A percentile compares a stretch with the other conserved stretches of the same genome.
Evolutionary conservation across 2,329 filamentous ascomycete genomes (phyloP).

Genomic region (Proliferodiscus dingleyae): DNA sequence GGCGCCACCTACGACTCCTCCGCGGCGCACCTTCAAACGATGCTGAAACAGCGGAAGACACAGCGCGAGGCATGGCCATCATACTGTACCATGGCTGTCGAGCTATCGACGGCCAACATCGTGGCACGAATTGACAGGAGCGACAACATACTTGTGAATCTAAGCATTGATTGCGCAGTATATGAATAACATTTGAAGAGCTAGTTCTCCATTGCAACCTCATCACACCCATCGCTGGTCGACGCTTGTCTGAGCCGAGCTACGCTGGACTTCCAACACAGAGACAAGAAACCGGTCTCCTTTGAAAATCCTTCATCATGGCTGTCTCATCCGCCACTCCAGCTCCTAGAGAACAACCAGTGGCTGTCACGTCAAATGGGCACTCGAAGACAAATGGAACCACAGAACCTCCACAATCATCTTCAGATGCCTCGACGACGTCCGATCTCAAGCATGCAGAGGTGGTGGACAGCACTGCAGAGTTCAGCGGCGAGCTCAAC

Average conservation of each 20-base stretch:
- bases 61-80: neutral
- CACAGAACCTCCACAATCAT: conserved; percentile 4
- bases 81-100: neutral
- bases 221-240: no score
- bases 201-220: no score
- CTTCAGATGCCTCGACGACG: conserved; percentile 10
- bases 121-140: no score
- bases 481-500: conserved; percentile 52
- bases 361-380: neutral
- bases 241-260: no score
- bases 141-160: no score
- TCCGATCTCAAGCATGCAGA: conserved; percentile 2
- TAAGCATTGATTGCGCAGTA: no score
- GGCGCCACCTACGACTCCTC: conserved; percentile 1
- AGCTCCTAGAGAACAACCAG: neutral
- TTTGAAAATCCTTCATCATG: neutral
- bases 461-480: conserved; percentile 31
- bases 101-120: no score
- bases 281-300: neutral
- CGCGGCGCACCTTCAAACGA: conserved; percentile 3
- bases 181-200: no score
- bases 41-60: conserved; percentile 3
- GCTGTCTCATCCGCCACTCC: neutral
- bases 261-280: no score
- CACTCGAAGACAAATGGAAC: neutral